Conservation (phyloP, 352 stramenopile genomes). For the Phytophthora chlamydospora region DNA sequence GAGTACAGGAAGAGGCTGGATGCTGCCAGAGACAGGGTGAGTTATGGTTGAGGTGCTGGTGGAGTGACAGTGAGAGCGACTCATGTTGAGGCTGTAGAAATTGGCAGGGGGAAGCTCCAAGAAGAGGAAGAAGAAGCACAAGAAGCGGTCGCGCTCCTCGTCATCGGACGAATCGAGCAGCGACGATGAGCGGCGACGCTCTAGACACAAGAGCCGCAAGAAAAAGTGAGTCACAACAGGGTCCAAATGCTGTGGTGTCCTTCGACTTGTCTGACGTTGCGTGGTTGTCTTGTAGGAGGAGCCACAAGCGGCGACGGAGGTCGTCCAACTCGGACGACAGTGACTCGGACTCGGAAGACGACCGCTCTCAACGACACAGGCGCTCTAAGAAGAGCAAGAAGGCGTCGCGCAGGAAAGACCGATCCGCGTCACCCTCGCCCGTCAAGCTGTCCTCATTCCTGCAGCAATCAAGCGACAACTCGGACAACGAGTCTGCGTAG, state of each 20-base stretch:
- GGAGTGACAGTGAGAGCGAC: neutral
- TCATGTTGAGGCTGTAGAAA: conserved; percentile 33
- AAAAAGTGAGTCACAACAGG: conserved; percentile 68
- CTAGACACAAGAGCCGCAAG: conserved; percentile 73
- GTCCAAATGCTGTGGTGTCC: neutral
- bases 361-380: conserved; percentile 39
- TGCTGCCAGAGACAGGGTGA: conserved; percentile 86
- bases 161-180: conserved; percentile 58
- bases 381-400: conserved; percentile 53
- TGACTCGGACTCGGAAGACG: conserved; percentile 36
- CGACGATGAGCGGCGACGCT: conserved; percentile 53
- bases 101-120: conserved; percentile 76
- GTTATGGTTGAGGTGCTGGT: neutral
- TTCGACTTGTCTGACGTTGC: conserved; percentile 17
- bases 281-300: conserved; percentile 50
- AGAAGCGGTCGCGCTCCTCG: conserved; percentile 62
- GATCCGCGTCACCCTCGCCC: conserved; percentile 59
- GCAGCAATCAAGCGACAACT: conserved; percentile 49
- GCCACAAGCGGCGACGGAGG: conserved; percentile 57
- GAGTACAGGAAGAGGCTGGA: conserved; percentile 94
- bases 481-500: conserved; percentile 32
- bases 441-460: conserved; percentile 94
- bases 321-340: conserved; percentile 53
- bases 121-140: conserved; percentile 87
- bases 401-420: conserved; percentile 42